Conservation (phyloP, 805 yeast genomes). For the Suhomyces prunicola region DNA sequence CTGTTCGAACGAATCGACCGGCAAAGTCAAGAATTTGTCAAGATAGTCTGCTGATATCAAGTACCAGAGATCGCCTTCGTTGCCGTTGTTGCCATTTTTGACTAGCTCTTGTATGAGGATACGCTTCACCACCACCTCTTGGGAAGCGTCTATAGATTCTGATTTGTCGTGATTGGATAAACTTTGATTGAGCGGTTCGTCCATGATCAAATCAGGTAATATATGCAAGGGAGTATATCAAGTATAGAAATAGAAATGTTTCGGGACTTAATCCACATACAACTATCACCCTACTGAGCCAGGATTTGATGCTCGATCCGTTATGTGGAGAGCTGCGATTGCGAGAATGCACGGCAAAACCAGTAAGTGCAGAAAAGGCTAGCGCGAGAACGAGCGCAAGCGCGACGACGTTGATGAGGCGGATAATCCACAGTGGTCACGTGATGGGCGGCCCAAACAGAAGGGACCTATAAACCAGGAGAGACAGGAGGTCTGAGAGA, state of each 20-base stretch:
- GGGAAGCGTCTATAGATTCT: background rate
- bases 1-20: constrained; percentile 24
- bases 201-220: background rate
- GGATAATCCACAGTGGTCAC: background rate
- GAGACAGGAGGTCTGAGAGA: background rate
- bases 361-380: background rate
- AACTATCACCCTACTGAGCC: background rate
- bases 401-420: background rate
- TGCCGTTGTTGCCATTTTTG: constrained; percentile 11
- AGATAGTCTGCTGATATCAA: constrained; percentile 49
- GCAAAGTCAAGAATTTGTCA: constrained; percentile 33
- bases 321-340: background rate
- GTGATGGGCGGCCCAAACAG: background rate
- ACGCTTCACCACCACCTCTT: constrained; percentile 9
- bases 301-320: background rate
- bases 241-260: background rate
- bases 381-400: background rate
- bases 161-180: background rate
- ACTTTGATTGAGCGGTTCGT: background rate
- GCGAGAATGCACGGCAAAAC: background rate
- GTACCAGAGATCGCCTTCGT: constrained; percentile 50
- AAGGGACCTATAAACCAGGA: background rate
- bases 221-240: background rate
- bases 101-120: constrained; percentile 18
- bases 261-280: background rate